Evolutionary conservation across 345 rosid species (phyloP).

Genomic region (Nephelium lappaceum): DNA sequence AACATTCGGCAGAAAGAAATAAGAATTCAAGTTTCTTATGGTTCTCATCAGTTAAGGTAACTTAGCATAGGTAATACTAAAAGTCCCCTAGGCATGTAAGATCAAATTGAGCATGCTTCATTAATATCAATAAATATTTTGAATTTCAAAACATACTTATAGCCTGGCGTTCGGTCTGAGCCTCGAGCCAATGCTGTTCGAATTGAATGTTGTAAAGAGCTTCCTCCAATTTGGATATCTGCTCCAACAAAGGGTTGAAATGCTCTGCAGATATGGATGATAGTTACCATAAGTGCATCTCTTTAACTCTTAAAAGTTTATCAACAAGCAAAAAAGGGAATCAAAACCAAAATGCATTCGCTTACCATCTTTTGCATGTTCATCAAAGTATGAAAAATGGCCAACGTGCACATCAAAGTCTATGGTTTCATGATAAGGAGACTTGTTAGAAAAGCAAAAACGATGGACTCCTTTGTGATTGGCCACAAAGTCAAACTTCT

Average conservation of each 20-base stretch:
- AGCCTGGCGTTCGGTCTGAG: slow-evolving; percentile 83
- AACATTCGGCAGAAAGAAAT: background rate
- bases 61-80: background rate
- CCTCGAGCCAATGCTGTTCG: slow-evolving; percentile 81
- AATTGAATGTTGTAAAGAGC: slow-evolving; percentile 74
- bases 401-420: slow-evolving; percentile 75
- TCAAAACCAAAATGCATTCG: background rate
- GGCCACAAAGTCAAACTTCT: slow-evolving; percentile 64
- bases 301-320: background rate
- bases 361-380: slow-evolving; percentile 80
- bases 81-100: background rate
- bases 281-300: background rate
- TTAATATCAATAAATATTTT: background rate
- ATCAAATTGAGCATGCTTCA: background rate
- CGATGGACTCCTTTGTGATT: slow-evolving; percentile 63
- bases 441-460: slow-evolving; percentile 72
- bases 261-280: slow-evolving; percentile 53
- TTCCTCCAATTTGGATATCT: slow-evolving; percentile 64
- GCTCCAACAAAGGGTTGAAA: slow-evolving; percentile 62
- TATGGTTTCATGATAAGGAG: slow-evolving; percentile 70
- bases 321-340: background rate
- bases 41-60: background rate
- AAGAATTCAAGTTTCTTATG: background rate
- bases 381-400: slow-evolving; percentile 59
- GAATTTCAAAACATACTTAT: slow-evolving; percentile 39